Percentiles rank a stretch among this genome's conserved stretches.
These are phyloP conservation scores for Tolypocladium paradoxum DNA, from an alignment of 2,329 filamentous ascomycete genomes.

Conservation along the genomic window DNA sequence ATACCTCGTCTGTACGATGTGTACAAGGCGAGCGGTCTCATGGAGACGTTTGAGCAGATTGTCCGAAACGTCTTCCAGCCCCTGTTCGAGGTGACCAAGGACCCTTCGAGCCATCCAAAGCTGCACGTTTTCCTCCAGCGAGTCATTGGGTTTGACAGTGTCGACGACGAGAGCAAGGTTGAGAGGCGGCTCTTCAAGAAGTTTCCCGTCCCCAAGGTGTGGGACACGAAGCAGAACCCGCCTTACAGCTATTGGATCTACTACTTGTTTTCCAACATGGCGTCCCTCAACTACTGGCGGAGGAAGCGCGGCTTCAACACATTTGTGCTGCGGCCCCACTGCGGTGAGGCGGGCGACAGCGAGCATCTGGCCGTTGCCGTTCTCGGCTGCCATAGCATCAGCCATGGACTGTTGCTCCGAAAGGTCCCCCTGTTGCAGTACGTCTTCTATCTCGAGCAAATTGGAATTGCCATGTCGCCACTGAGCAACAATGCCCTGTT, in stretches of 20 bases:
- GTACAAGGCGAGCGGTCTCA: slow-evolving; percentile 79
- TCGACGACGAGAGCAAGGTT: slow-evolving; percentile 95
- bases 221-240: slow-evolving; percentile 89
- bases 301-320: slow-evolving; percentile 92
- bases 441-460: slow-evolving; percentile 95
- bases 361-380: slow-evolving; percentile 90
- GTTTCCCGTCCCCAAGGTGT: slow-evolving; percentile 80
- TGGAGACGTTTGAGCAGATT: slow-evolving; percentile 84
- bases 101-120: slow-evolving; percentile 80
- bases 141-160: slow-evolving; percentile 93
- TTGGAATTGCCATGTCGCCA: slow-evolving; percentile 98
- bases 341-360: slow-evolving; percentile 91
- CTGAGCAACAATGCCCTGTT: slow-evolving; percentile 96
- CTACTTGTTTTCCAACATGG: slow-evolving; percentile 89
- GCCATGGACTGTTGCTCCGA: slow-evolving; percentile 80
- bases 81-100: slow-evolving; percentile 84
- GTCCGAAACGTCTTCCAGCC: slow-evolving; percentile 88
- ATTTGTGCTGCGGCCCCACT: slow-evolving; percentile 85
- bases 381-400: slow-evolving; percentile 92
- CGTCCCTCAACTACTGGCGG: slow-evolving; percentile 84
- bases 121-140: slow-evolving; percentile 89
- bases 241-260: slow-evolving; percentile 99
- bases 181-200: slow-evolving; percentile 92
- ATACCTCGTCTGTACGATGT: slow-evolving; percentile 91
- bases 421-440: slow-evolving; percentile 95